Conservation (phyloP, 495 filamentous ascomycete species). For the Talaromyces nanjingensis region DNA sequence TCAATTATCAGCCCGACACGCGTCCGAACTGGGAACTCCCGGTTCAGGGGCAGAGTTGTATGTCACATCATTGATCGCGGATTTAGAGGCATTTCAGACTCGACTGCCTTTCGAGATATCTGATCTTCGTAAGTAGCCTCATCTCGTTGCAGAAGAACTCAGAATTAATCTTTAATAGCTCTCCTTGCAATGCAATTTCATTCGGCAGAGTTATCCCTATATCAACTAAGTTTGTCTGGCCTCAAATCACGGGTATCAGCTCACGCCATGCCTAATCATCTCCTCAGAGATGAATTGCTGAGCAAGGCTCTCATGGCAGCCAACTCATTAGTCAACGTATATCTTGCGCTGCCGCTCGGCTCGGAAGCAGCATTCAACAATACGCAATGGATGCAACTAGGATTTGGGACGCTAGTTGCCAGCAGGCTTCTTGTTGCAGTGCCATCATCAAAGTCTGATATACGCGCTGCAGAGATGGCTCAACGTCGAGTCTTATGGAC, state of each 20-base stretch:
- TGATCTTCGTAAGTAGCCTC: constrained; percentile 14
- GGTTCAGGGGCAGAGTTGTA: constrained; percentile 19
- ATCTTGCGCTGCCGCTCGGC: constrained; percentile 13
- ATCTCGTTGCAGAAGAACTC: not conserved
- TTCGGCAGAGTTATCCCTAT: constrained; percentile 17
- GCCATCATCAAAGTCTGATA: not conserved
- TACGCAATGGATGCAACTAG: constrained; percentile 21
- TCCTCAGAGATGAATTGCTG: constrained; percentile 1
- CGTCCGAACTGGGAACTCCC: constrained; percentile 9
- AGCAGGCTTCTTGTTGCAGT: constrained; percentile 10
- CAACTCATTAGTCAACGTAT: constrained; percentile 11
- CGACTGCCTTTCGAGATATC: constrained; percentile 13
- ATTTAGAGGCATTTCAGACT: constrained; percentile 15
- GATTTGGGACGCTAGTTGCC: constrained; percentile 17
- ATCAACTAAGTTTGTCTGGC: constrained; percentile 15
- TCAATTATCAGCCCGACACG: constrained; percentile 13
- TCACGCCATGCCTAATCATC: not conserved
- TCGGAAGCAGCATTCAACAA: constrained; percentile 18
- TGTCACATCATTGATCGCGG: constrained; percentile 15
- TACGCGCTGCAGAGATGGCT: not conserved
- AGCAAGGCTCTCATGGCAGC: constrained; percentile 6
- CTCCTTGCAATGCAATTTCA: constrained; percentile 19
- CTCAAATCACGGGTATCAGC: not conserved
- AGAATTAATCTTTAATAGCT: constrained; percentile 7
- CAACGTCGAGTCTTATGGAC: constrained; percentile 3